Conservation (phyloP, 306 rosid genomes). For the Cicer yamashitae region DNA sequence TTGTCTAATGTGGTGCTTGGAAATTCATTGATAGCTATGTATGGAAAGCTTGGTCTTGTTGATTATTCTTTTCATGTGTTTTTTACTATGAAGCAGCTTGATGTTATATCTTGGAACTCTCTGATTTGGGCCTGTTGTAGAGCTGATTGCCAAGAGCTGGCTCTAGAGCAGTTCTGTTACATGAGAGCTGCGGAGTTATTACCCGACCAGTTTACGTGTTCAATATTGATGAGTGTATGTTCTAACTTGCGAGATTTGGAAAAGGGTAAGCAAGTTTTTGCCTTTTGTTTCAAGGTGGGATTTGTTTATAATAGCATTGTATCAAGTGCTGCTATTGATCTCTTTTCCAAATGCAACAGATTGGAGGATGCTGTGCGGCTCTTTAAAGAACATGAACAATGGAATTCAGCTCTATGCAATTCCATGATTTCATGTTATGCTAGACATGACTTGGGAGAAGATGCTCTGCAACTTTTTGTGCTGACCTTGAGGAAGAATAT, state of each 20-base stretch:
- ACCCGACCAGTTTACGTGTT: constrained; percentile 76
- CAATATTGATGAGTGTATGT: constrained; percentile 68
- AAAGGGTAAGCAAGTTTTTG: constrained; percentile 81
- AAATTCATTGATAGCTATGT: constrained; percentile 81
- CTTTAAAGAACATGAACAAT: constrained; percentile 60
- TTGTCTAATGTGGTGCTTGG: constrained; percentile 68
- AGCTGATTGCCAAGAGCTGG: constrained; percentile 62
- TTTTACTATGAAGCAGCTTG: constrained; percentile 65
- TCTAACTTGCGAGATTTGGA: constrained; percentile 65
- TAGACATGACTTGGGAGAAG: constrained; percentile 57
- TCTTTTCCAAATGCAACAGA: constrained; percentile 90
- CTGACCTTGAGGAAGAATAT: constrained; percentile 66
- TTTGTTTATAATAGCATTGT: constrained; percentile 75
- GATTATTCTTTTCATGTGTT: constrained; percentile 65
- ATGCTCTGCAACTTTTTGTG: constrained; percentile 65
- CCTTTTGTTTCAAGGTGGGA: constrained; percentile 75
- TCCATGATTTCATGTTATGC: constrained; percentile 87
- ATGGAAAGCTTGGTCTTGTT: constrained; percentile 67
- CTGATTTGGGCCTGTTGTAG: constrained; percentile 72
- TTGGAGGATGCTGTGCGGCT: constrained; percentile 67
- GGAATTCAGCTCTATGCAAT: constrained; percentile 70
- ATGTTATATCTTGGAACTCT: constrained; percentile 80
- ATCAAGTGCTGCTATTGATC: constrained; percentile 79
- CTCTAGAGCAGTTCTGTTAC: constrained; percentile 60
- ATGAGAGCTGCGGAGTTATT: constrained; percentile 56